Conservation (phyloP, 2,329 filamentous ascomycete species). For the Talaromyces amestolkiae region DNA sequence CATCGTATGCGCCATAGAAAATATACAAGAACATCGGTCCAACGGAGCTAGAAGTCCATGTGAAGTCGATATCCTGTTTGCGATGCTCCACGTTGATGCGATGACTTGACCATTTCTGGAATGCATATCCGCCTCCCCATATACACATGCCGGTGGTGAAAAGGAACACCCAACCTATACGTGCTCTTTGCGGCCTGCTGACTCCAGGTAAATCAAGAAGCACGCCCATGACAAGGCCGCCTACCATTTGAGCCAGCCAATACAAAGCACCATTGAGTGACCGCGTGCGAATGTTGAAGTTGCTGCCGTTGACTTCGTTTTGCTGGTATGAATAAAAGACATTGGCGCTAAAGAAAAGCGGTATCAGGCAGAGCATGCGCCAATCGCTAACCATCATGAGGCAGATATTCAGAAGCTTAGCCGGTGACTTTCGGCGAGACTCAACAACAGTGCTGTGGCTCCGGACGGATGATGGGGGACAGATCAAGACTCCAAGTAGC, state of each 20-base stretch:
- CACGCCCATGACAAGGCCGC: conserved; percentile 42
- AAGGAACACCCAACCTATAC: conserved; percentile 48
- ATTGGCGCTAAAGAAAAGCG: conserved; percentile 56
- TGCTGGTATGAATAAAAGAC: conserved; percentile 56
- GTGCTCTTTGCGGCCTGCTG: conserved; percentile 48
- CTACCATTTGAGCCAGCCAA: conserved; percentile 54
- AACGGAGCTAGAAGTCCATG: conserved; percentile 49
- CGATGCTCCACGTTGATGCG: conserved; percentile 37
- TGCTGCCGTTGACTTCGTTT: conserved; percentile 52
- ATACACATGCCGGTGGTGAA: conserved; percentile 52
- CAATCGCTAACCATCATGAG: conserved; percentile 41
- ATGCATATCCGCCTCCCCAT: conserved; percentile 64
- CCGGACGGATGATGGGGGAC: conserved; percentile 47
- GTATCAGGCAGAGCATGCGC: conserved; percentile 51
- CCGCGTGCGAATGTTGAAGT: conserved; percentile 53
- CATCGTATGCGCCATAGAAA: conserved; percentile 68
- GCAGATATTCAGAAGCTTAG: conserved; percentile 5
- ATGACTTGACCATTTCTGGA: conserved; percentile 57
- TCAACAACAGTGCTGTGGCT: conserved; percentile 30
- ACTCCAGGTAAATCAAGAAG: conserved; percentile 43
- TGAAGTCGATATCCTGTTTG: conserved; percentile 51
- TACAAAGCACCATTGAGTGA: conserved; percentile 53
- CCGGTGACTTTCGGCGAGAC: not conserved
- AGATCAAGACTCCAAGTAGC: conserved; percentile 49
- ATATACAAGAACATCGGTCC: conserved; percentile 69